Conservation (phyloP, 108 stramenopile genomes). For the Pseudonitzschia pungens region DNA sequence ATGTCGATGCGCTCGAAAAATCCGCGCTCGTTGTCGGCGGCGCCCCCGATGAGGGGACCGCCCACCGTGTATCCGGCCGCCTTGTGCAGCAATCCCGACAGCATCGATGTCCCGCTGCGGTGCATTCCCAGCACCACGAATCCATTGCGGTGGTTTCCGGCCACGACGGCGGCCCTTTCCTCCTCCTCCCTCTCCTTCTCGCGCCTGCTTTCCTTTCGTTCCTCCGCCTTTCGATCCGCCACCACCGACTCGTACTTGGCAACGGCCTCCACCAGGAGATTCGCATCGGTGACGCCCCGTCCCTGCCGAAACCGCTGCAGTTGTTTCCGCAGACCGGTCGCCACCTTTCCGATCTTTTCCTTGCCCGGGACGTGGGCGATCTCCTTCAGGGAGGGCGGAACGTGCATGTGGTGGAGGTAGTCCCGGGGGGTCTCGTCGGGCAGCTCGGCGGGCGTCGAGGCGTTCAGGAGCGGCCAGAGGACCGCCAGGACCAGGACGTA, state of each 20-base stretch:
- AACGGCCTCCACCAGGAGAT: conserved; percentile 39
- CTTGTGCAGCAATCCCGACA: conserved; percentile 68
- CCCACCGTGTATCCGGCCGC: conserved; percentile 78
- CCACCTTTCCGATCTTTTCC: conserved; percentile 33
- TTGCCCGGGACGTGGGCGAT: conserved; percentile 15
- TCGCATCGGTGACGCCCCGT: conserved; percentile 39
- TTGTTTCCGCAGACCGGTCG: conserved; percentile 29
- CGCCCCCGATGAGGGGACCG: conserved; percentile 38
- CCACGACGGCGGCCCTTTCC: neutral
- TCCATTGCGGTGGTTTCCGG: conserved; percentile 38
- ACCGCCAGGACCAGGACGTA: conserved; percentile 44
- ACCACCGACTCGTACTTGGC: conserved; percentile 35
- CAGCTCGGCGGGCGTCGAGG: neutral
- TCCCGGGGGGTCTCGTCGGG: conserved; percentile 23
- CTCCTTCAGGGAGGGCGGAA: conserved; percentile 28
- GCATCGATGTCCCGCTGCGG: conserved; percentile 77
- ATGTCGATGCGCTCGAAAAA: conserved; percentile 84
- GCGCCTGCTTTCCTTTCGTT: neutral
- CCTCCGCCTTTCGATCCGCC: conserved; percentile 13
- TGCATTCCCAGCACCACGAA: conserved; percentile 91
- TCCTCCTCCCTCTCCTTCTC: neutral
- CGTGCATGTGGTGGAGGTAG: conserved; percentile 29
- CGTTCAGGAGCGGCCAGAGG: conserved; percentile 41
- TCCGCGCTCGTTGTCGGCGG: conserved; percentile 88
- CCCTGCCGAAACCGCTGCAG: conserved; percentile 32